A percentile compares a stretch with the other conserved stretches of the same genome.
phyloP scores from a whole-genome alignment of 108 stramenopile genomes.

The Pseudonitzschia delicatissima region DNA sequence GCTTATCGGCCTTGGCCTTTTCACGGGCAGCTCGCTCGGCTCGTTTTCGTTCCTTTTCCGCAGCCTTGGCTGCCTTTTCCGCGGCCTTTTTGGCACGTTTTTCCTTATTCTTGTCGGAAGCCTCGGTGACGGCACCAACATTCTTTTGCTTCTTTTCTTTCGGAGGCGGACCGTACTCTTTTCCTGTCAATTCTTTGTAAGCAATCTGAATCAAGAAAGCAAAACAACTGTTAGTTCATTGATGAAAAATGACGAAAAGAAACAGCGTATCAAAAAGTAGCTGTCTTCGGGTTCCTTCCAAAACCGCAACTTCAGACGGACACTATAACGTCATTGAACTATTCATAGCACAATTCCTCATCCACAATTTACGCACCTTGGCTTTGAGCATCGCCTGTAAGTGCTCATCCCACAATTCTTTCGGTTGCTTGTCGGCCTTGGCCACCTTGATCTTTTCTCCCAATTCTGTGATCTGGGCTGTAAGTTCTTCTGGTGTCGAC shows the following conservation, averaged over 20 bases:
- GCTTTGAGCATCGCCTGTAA: constrained; percentile 73
- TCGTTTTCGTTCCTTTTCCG: constrained; percentile 80
- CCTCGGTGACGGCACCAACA: constrained; percentile 41
- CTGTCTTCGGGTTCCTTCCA: neutral
- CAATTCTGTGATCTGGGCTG: constrained; percentile 56
- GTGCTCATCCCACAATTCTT: constrained; percentile 76
- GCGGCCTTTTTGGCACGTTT: constrained; percentile 77
- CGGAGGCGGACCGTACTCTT: constrained; percentile 53
- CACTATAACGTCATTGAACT: no score
- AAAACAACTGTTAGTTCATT: neutral
- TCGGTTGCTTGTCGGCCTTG: constrained; percentile 68
- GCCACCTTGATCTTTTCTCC: constrained; percentile 70
- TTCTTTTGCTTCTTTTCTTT: constrained; percentile 35
- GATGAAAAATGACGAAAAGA: neutral
- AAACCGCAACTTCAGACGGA: neutral
- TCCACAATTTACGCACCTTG: constrained; percentile 60
- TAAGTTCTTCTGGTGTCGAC: constrained; percentile 40
- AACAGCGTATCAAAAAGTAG: neutral
- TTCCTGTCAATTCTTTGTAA: constrained; percentile 70
- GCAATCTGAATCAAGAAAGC: constrained; percentile 15
- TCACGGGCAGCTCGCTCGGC: constrained; percentile 77
- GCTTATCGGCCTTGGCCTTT: constrained; percentile 76
- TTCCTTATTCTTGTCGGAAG: constrained; percentile 80
- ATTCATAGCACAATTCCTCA: constrained; percentile 53
- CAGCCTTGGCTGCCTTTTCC: constrained; percentile 83